These are phyloP conservation scores for Globisporangium uncinulatum DNA, from an alignment of 352 stramenopile species.

Conservation along the genomic window DNA sequence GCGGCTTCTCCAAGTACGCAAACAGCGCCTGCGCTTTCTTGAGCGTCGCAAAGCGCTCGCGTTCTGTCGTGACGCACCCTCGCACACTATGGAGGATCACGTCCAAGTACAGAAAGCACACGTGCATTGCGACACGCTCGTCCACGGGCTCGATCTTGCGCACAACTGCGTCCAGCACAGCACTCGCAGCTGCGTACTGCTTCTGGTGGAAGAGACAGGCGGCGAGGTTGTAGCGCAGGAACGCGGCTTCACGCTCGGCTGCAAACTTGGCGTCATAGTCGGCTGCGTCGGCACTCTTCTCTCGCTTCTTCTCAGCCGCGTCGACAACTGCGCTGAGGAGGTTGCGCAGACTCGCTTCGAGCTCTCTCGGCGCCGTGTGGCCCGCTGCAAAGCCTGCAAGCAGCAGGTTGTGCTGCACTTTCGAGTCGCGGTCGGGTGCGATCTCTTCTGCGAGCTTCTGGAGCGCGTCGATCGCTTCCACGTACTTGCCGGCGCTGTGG, in stretches of 20 bases:
- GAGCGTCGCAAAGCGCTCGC: constrained; percentile 49
- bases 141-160: constrained; percentile 89
- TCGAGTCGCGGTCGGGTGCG: constrained; percentile 62
- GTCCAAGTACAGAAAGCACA: constrained; percentile 91
- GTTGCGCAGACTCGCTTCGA: constrained; percentile 66
- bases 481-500: constrained; percentile 78
- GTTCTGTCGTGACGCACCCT: constrained; percentile 77
- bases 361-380: constrained; percentile 55
- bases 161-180: constrained; percentile 83
- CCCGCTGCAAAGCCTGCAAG: constrained; percentile 62
- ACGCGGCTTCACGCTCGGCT: constrained; percentile 80
- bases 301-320: constrained; percentile 31
- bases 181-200: constrained; percentile 85
- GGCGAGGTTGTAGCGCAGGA: constrained; percentile 90
- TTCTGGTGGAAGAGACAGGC: constrained; percentile 85
- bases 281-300: not conserved
- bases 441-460: constrained; percentile 82
- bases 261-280: constrained; percentile 34
- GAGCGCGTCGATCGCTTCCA: constrained; percentile 77
- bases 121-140: constrained; percentile 90
- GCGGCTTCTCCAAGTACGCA: constrained; percentile 87
- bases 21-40: constrained; percentile 87
- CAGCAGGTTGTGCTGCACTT: constrained; percentile 83
- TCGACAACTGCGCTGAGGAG: constrained; percentile 39
- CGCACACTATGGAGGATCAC: constrained; percentile 88